Base-by-base conservation (phyloP, 2,329 filamentous ascomycete genomes). In the Pleoardoris graminearum region DNA sequence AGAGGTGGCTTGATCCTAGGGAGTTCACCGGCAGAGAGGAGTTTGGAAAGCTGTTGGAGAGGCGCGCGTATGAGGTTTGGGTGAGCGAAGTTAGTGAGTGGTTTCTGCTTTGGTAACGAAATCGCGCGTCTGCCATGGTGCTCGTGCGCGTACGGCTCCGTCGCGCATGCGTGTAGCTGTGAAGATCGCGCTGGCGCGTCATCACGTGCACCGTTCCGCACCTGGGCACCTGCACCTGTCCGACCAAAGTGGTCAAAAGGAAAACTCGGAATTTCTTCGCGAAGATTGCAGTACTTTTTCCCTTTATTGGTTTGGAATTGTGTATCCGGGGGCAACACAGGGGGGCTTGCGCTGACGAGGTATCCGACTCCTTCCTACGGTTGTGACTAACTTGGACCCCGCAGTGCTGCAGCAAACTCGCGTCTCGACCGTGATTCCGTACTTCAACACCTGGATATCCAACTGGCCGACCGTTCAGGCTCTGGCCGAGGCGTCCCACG, bases 61-160 rank as follows among this genome's bases (percentile, higher is more conserved):
- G 73, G 25, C 79, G 84, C 42, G 84, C 84, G 1, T 87, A 87
- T 70, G 79, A 86, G 66, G 84, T 87, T 41, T 86, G 84, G 82
- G 85, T 87, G 63, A 84, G 80, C 62, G 84, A 87, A 71, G 82
- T 86, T 59, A 87, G 69, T 72, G 56, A 68, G 69, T 71, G 10
- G 3, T 2, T 12, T 19, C 43, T 33, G 5, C 11, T n/a, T n/a
- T n/a, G n/a, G n/a, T n/a, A n/a, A n/a, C n/a, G n/a, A n/a, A n/a
- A n/a, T n/a, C n/a, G n/a, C n/a, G n/a, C 30, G 14, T 4, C n/a
- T 16, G 6, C 25, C 25, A 6, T 5, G 6, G n/a, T 33, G 12
- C 30, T 33, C 30, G 11, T 23, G 35, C 29, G 17, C 16, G 12
- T 35, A 39, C 27, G 19, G 37, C 23, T 25, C 23, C 22, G 23